phyloP scores from a whole-genome alignment of 179 eudicot species.

The Vitellaria paradoxa region DNA sequence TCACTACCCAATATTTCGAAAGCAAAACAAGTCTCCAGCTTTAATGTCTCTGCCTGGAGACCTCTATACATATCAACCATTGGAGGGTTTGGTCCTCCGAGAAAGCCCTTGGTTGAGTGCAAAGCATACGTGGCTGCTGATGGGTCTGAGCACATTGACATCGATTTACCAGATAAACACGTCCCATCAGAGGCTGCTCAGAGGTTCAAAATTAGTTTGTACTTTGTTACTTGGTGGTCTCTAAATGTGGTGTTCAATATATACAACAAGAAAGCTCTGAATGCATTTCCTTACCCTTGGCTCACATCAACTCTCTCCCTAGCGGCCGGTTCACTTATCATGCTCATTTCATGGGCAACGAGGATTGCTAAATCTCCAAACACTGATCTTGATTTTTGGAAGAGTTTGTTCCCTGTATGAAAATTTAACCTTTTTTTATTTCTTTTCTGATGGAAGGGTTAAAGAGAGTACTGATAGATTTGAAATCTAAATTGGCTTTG shows the following conservation, averaged over 20 bases:
- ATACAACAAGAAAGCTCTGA: constrained; percentile 15
- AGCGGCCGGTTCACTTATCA: constrained; percentile 12
- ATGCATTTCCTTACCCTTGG: constrained; percentile 18
- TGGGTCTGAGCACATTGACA: not conserved
- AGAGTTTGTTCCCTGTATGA: constrained; percentile 15
- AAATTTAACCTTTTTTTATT: not conserved
- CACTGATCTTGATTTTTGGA: constrained; percentile 13
- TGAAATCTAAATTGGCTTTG: not conserved
- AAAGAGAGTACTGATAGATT: not conserved
- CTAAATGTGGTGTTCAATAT: constrained; percentile 15
- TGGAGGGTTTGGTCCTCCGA: not conserved
- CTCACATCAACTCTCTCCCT: constrained; percentile 14
- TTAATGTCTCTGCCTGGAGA: not conserved
- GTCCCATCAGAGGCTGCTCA: constrained; percentile 1
- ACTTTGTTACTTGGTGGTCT: constrained; percentile 15
- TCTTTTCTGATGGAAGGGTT: not conserved
- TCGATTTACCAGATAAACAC: not conserved
- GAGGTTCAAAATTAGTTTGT: constrained; percentile 7
- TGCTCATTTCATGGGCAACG: constrained; percentile 10
- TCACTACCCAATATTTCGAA: not conserved
- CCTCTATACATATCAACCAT: constrained; percentile 6
- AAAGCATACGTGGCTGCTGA: constrained; percentile 5
- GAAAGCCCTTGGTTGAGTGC: not conserved
- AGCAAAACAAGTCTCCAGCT: not conserved
- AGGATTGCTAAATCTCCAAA: constrained; percentile 15